These are phyloP conservation scores for Clarireedia sp. DNA, from an alignment of 2,329 filamentous ascomycete genomes.

Conservation along the genomic window DNA sequence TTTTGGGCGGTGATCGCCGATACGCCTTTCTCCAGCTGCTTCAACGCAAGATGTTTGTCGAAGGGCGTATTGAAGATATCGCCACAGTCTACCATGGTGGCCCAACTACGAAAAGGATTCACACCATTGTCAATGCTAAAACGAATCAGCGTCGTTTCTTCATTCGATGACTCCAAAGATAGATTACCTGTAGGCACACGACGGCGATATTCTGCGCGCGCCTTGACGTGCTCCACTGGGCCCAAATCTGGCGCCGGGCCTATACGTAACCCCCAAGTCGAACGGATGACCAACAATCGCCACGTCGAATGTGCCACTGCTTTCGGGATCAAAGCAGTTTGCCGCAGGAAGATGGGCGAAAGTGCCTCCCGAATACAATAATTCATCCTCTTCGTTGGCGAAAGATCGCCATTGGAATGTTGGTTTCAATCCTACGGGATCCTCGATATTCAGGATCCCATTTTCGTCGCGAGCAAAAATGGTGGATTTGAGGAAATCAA, in stretches of 20 bases:
- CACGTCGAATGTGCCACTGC: constrained; percentile 25
- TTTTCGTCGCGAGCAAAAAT: constrained; percentile 11
- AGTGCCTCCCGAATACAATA: constrained; percentile 13
- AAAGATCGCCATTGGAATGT: constrained; percentile 14
- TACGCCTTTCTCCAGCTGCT: constrained; percentile 26
- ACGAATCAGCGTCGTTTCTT: constrained; percentile 7
- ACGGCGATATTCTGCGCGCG: constrained; percentile 20
- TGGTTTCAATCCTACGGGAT: constrained; percentile 17
- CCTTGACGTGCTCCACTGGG: constrained; percentile 26
- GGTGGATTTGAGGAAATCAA: constrained; percentile 13
- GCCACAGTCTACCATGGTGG: constrained; percentile 25
- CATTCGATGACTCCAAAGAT: not conserved
- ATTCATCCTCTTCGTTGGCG: constrained; percentile 7
- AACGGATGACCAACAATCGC: constrained; percentile 28
- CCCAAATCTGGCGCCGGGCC: constrained; percentile 27
- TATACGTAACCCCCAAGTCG: constrained; percentile 26
- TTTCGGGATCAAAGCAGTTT: constrained; percentile 20
- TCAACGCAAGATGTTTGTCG: constrained; percentile 24
- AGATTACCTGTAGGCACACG: constrained; percentile 23
- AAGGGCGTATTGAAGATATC: constrained; percentile 27
- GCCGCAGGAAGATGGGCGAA: constrained; percentile 25
- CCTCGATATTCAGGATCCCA: not conserved
- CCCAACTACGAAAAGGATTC: constrained; percentile 27
- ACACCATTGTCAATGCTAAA: constrained; percentile 24
- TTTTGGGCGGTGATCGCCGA: constrained; percentile 17